Base-by-base conservation (phyloP, 1,139 yeast genomes). In the Yamadazyma epiphylla region DNA sequence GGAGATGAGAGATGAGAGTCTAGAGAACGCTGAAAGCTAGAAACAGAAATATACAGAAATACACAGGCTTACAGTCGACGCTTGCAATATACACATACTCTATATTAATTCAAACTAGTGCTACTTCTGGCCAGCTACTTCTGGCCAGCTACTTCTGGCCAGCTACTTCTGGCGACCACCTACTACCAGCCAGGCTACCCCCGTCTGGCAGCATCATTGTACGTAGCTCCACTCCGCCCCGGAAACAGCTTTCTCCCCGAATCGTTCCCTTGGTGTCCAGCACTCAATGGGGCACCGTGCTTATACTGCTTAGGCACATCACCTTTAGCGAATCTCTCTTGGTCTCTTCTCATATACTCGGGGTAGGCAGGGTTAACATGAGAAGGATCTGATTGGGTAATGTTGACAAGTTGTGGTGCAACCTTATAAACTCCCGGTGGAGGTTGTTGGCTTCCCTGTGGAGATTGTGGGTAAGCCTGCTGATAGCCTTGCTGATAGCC, bases 351-450 rank as follows among this genome's bases (percentile, higher is more conserved):
- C 20, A 53, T 48, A 34, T 51, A 67, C 33, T 61, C 58, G 20
- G 48, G 63, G 37, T 64, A 66, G 3, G 64, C 53, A 0, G 70
- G 69, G 26, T 64, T 55, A 29, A 63, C 43, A 33, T 64, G 62
- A 27, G 58, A 53, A 1, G 67, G 64, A 13, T 59, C 59, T 1
- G 70, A 58, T 28, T 45, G 50, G 4, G 60, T 37, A 13, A 67
- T 67, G 36, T 66, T 60, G 13, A 64, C 69, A 34, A 47, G 35
- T 23, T 60, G 60, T 2, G 71, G 68, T 4, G 58, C 45, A 4
- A 64, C 58, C 26, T 46, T 51, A 32, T 47, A 50, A 3, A 57
- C 64, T 28, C 54, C 52, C n/a, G n/a, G n/a, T 23, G 29, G 37
- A 20, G 30, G 37, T 22, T 32, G 42, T 12, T 30, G 29, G 4